phyloP scores from a whole-genome alignment of 805 yeast genomes.

The Tetrapisispora fleetii region DNA sequence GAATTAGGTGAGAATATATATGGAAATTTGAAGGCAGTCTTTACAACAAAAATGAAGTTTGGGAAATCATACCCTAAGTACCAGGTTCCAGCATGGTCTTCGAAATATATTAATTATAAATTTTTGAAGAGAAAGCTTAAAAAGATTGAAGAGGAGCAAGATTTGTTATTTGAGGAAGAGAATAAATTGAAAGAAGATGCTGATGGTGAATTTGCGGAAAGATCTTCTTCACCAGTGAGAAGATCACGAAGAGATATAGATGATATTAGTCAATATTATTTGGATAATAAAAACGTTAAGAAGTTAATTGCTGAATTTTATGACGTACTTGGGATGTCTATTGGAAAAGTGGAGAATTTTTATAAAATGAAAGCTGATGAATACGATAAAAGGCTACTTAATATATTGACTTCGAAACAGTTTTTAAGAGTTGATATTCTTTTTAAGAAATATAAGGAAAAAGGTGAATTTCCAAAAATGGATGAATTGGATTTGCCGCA shows the following conservation, averaged over 20 bases:
- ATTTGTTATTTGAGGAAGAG: slow-evolving; percentile 20
- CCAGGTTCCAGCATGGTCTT: slow-evolving; percentile 90
- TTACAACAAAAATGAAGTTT: slow-evolving; percentile 49
- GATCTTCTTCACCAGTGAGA: slow-evolving; percentile 8
- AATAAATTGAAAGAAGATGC: slow-evolving; percentile 6
- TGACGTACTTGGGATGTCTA: slow-evolving; percentile 66
- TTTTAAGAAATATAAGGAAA: neutral
- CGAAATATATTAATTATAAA: slow-evolving; percentile 77
- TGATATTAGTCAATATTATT: slow-evolving; percentile 8
- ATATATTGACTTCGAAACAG: slow-evolving; percentile 32
- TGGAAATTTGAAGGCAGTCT: too few species aligned
- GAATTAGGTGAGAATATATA: too few species aligned
- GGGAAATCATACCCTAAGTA: slow-evolving; percentile 73
- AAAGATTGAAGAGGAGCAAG: slow-evolving; percentile 40
- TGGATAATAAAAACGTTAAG: slow-evolving; percentile 36
- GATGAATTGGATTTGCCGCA: neutral
- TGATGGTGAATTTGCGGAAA: neutral
- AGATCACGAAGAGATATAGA: slow-evolving; percentile 4
- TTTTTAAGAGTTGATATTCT: slow-evolving; percentile 2
- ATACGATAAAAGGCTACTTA: slow-evolving; percentile 58
- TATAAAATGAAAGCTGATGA: slow-evolving; percentile 65
- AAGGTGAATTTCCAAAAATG: neutral
- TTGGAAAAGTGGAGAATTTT: slow-evolving; percentile 73
- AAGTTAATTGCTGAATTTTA: slow-evolving; percentile 55
- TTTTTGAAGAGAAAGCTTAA: slow-evolving; percentile 73